Evolutionary conservation across 1,284 basidiomycete genomes (phyloP).

Genomic region (Microbotryum saponariae): DNA sequence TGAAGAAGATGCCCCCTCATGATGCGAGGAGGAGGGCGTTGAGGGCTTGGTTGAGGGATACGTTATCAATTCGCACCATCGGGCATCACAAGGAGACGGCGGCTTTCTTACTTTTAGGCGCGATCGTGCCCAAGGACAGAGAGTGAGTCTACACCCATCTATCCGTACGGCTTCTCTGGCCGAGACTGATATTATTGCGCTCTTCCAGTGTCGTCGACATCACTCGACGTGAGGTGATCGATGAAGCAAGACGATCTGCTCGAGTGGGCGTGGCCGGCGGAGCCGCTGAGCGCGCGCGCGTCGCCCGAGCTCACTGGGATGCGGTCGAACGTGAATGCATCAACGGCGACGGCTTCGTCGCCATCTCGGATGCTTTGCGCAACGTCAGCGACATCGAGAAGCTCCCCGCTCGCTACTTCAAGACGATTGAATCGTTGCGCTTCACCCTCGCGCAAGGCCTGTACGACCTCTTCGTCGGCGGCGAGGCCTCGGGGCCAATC

Average conservation of each 20-base stretch:
- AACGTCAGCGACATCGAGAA: slow-evolving; percentile 17
- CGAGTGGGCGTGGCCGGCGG: slow-evolving; percentile 26
- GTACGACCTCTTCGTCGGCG: slow-evolving; percentile 23
- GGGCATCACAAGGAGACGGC: slow-evolving; percentile 35
- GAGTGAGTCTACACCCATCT: slow-evolving; percentile 13
- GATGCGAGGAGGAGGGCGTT: slow-evolving; percentile 31
- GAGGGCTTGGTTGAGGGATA: slow-evolving; percentile 32
- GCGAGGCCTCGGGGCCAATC: slow-evolving; percentile 22
- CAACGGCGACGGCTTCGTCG: slow-evolving; percentile 28
- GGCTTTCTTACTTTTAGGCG: slow-evolving; percentile 30
- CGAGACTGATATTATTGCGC: neutral
- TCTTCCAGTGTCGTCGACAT: slow-evolving; percentile 28
- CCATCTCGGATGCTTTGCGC: slow-evolving; percentile 27
- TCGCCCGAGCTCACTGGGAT: slow-evolving; percentile 19
- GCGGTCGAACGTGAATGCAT: slow-evolving; percentile 29
- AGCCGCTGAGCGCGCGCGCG: slow-evolving; percentile 22
- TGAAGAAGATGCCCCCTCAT: slow-evolving; percentile 24
- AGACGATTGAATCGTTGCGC: slow-evolving; percentile 25
- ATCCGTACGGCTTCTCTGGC: too few species aligned
- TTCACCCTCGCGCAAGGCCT: slow-evolving; percentile 26
- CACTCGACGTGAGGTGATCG: slow-evolving; percentile 28
- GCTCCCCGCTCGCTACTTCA: slow-evolving; percentile 30
- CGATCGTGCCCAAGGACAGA: slow-evolving; percentile 27
- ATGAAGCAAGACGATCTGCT: slow-evolving; percentile 27
- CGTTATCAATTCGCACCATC: slow-evolving; percentile 26